A percentile compares a stretch with the other conserved stretches of the same genome.
These are phyloP conservation scores for Komagataella pastoris DNA, from an alignment of 805 yeast species.

Conservation along the genomic window DNA sequence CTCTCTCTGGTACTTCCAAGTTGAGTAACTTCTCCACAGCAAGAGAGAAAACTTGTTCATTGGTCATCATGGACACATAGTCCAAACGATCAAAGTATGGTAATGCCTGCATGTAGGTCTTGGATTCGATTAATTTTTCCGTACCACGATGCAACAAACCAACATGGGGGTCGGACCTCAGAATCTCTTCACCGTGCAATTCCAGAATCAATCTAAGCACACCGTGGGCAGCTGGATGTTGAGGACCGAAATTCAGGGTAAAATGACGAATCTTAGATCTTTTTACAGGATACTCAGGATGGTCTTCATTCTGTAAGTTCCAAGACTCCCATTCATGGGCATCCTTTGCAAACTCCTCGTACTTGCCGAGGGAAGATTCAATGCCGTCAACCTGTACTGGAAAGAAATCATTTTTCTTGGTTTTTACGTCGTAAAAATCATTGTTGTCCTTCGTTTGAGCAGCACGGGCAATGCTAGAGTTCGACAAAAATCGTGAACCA, in stretches of 20 bases:
- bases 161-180: conserved; percentile 81
- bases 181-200: conserved; percentile 79
- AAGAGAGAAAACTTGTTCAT: conserved; percentile 71
- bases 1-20: conserved; percentile 77
- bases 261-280: conserved; percentile 63
- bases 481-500: conserved; percentile 1
- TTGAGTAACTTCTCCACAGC: conserved; percentile 79
- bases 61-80: conserved; percentile 82
- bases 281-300: conserved; percentile 20
- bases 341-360: conserved; percentile 18
- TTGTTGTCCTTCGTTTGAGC: conserved; percentile 2
- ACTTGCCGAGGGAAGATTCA: conserved; percentile 28
- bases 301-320: conserved; percentile 19
- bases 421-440: conserved; percentile 8
- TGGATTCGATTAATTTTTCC: conserved; percentile 75
- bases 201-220: conserved; percentile 78
- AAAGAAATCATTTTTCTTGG: neutral
- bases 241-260: conserved; percentile 86
- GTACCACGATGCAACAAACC: conserved; percentile 84
- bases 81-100: conserved; percentile 85
- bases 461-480: neutral
- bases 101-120: conserved; percentile 78
- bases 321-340: conserved; percentile 21
- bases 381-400: conserved; percentile 6
- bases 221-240: conserved; percentile 93